These are phyloP conservation scores for Fonsecaea pedrosoi DNA, from an alignment of 2,329 filamentous ascomycete species.

Conservation along the genomic window DNA sequence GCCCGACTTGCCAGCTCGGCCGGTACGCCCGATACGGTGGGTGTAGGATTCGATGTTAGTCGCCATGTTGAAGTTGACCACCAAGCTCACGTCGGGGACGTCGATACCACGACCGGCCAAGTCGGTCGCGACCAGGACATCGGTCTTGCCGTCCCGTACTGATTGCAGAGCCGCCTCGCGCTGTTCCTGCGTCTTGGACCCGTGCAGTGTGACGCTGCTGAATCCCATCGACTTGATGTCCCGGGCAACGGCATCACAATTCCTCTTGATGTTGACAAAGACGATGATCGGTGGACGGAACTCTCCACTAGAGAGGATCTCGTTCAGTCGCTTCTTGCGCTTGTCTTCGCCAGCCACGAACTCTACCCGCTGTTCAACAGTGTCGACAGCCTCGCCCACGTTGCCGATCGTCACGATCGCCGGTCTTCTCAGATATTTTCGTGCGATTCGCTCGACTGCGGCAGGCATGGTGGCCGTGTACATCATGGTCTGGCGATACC, in stretches of 20 bases:
- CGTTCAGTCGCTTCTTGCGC: constrained; percentile 91
- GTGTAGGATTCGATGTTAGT: constrained; percentile 92
- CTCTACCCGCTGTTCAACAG: constrained; percentile 96
- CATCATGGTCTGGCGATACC: constrained; percentile 99
- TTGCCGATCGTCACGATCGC: constrained; percentile 96
- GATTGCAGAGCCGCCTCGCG: constrained; percentile 88
- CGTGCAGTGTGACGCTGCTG: constrained; percentile 87
- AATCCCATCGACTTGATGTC: constrained; percentile 96
- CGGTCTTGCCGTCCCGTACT: constrained; percentile 78
- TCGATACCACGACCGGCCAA: constrained; percentile 97
- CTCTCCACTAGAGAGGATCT: constrained; percentile 81
- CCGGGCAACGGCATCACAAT: constrained; percentile 91
- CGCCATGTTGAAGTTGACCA: constrained; percentile 99
- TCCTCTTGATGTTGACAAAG: constrained; percentile 99
- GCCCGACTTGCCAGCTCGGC: constrained; percentile 96
- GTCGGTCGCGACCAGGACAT: constrained; percentile 94
- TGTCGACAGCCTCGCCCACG: constrained; percentile 93
- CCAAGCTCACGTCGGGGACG: constrained; percentile 88
- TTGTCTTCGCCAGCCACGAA: constrained; percentile 90
- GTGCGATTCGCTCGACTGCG: constrained; percentile 91
- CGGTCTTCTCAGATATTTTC: constrained; percentile 90
- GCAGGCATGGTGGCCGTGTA: constrained; percentile 98
- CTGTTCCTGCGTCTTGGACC: constrained; percentile 96
- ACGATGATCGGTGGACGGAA: constrained; percentile 94
- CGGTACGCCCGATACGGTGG: constrained; percentile 94